Base-by-base conservation (phyloP, 768 basidiomycete species). In the Neoboletus subvelutipes region DNA sequence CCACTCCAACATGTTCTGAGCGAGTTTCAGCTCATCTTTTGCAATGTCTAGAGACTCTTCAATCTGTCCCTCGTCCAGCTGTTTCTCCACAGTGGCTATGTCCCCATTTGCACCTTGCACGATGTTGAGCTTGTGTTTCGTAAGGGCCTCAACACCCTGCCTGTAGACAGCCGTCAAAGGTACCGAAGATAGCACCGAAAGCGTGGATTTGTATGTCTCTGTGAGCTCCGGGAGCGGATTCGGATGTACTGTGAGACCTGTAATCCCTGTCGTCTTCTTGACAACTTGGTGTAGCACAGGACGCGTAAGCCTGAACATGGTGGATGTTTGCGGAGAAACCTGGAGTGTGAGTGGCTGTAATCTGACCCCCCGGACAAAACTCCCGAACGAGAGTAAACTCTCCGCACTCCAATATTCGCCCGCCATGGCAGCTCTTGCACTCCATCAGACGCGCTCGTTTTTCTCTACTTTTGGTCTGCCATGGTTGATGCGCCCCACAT, bases 161-260 rank as follows among this genome's bases (percentile, higher is more conserved):
- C 92, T 86, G 76, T 98, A 98, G 45, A 92, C 86, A 63, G 92
- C 90, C 50, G 87, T 82, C 59, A 79, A 72, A n/a, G 95, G 95
- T 58, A 97, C 82, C 54, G 80, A 73, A 10, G 81, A 75, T 50
- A 96, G 83, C 8, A 80, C 73, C 31, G 81, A 71, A 52, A 97
- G 84, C 7, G 94, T 97, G 50, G 82, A 78, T 67, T 86, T 76
- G 78, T 95, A 96, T 47, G 87, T 87, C 64, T 82, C 76, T 52
- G 78, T 70, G 61, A 98, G 83, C 55, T 81, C 85, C 13, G 92
- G 91, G 20, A 98, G 79, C 11, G 95, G 94, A 64, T 91, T 81
- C 28, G 85, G 83, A 71, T 96, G 93, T 6, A 93, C 91, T 10
- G 81, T 75, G 49, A 97, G 84, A 52, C 95, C 95, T 9, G 87